These are phyloP conservation scores for Clausena lansium DNA, from an alignment of 345 rosid species.

Conservation along the genomic window DNA sequence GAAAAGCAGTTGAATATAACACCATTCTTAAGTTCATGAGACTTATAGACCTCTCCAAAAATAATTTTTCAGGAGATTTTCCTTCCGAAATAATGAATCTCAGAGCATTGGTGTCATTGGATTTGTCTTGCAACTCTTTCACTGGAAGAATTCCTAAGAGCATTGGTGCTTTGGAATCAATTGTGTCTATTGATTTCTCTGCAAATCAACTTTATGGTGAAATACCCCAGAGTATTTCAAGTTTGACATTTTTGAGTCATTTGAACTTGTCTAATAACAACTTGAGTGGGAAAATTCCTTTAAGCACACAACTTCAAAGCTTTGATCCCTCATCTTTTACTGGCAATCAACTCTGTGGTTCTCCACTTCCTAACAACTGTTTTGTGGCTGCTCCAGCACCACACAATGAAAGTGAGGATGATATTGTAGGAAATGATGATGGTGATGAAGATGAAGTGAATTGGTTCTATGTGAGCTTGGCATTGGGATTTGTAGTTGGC, in stretches of 20 bases:
- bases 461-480: background rate
- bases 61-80: too few species aligned
- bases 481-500: too few species aligned
- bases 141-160: background rate
- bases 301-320: constrained; percentile 10
- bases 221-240: constrained; percentile 18
- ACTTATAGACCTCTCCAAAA: too few species aligned
- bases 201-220: constrained; percentile 14
- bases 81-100: background rate
- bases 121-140: constrained; percentile 14
- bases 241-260: constrained; percentile 3
- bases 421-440: background rate
- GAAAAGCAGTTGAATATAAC: background rate
- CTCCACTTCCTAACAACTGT: constrained; percentile 3
- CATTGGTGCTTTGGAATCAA: constrained; percentile 12
- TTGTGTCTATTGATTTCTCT: constrained; percentile 18
- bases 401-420: background rate
- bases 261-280: constrained; percentile 10
- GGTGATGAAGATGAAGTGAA: background rate
- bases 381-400: background rate
- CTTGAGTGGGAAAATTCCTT: constrained; percentile 15
- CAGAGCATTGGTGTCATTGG: background rate
- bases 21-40: too few species aligned
- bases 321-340: background rate
- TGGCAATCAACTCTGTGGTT: background rate